Evolutionary conservation across 768 basidiomycete genomes (phyloP).

Genomic region (Amanita subjunquillea): DNA sequence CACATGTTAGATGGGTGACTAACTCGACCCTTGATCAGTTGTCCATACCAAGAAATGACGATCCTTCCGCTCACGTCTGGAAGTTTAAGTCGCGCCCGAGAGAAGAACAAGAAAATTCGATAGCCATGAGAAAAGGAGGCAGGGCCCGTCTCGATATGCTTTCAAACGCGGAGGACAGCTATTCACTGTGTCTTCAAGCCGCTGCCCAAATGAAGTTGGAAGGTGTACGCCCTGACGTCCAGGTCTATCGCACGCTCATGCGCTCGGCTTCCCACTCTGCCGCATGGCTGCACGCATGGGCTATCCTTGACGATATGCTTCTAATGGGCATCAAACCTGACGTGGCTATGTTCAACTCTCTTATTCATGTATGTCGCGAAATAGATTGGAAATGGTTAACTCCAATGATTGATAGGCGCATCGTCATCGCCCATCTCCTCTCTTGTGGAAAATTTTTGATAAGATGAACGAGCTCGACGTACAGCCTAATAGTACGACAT

Average conservation of each 20-base stretch:
- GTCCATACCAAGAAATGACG: background rate
- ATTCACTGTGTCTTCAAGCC: constrained; percentile 30
- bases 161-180: constrained; percentile 20
- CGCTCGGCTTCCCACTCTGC: constrained; percentile 32
- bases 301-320: constrained; percentile 62
- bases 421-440: constrained; percentile 23
- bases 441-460: constrained; percentile 40
- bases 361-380: constrained; percentile 40
- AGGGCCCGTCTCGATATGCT: constrained; percentile 20
- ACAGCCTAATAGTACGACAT: constrained; percentile 41
- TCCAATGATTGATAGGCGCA: constrained; percentile 29
- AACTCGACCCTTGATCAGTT: background rate
- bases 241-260: constrained; percentile 50
- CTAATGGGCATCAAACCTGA: constrained; percentile 37
- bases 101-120: constrained; percentile 1
- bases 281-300: constrained; percentile 44
- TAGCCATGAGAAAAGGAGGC: background rate
- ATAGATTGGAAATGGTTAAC: background rate
- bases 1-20: background rate
- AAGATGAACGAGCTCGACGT: constrained; percentile 43
- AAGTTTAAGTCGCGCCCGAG: constrained; percentile 5
- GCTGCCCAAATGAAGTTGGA: constrained; percentile 49
- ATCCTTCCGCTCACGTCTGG: constrained; percentile 2
- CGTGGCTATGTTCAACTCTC: constrained; percentile 41
- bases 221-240: constrained; percentile 39